Percentiles rank a stretch among this genome's conserved stretches.
phyloP scores from a whole-genome alignment of 352 stramenopile species.

The Pythium folliculosum region DNA sequence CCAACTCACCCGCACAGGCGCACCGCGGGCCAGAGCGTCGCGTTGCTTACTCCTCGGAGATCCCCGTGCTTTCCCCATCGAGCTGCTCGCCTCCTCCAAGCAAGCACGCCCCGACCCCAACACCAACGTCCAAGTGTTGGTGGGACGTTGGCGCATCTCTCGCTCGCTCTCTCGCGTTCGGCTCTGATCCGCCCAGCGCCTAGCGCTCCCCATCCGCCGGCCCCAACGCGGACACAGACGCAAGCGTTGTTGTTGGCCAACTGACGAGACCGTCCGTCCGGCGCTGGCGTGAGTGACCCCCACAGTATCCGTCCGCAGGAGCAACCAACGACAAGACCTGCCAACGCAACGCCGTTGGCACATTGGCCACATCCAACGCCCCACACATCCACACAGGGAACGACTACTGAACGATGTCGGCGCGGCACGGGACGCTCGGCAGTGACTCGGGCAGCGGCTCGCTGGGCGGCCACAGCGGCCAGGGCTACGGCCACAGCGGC shows the following conservation, averaged over 20 bases:
- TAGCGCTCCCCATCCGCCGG: neutral
- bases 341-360: too few relatives aligned
- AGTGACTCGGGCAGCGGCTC: constrained; percentile 19
- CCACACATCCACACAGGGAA: too few relatives aligned
- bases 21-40: constrained; percentile 3
- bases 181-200: neutral
- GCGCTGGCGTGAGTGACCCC: too few relatives aligned
- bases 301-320: too few relatives aligned
- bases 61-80: neutral
- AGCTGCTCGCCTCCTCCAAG: neutral
- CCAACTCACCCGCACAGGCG: constrained; percentile 20
- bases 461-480: neutral
- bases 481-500: constrained; percentile 2
- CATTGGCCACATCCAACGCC: too few relatives aligned
- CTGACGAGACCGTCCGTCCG: too few relatives aligned
- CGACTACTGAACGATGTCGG: constrained; percentile 1
- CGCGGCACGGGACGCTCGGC: constrained; percentile 3
- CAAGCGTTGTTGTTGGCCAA: neutral
- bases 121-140: neutral
- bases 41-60: constrained; percentile 1
- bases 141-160: neutral
- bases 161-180: neutral
- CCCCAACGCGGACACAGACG: neutral
- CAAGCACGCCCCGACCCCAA: neutral
- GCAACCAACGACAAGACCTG: too few relatives aligned